Percentiles rank a stretch among this genome's conserved stretches.
Conservation (phyloP, 305 asterid species). For the Fraxinus dipetala region DNA sequence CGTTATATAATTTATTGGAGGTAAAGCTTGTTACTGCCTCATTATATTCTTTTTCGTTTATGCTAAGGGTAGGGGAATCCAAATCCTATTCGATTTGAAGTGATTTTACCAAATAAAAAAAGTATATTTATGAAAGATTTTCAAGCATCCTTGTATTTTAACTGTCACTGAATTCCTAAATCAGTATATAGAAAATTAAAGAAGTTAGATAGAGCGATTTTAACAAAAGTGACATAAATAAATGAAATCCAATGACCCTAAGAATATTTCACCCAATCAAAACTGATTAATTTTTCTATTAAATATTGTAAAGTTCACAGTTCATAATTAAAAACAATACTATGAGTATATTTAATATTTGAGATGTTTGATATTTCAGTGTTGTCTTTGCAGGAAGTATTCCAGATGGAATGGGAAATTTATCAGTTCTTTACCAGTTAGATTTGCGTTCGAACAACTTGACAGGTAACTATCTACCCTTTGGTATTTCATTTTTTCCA, state of each 20-base stretch:
- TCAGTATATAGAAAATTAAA: not conserved
- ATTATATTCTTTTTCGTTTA: no score
- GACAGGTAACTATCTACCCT: not conserved
- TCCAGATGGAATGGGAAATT: slow-evolving; percentile 12
- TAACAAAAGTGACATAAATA: not conserved
- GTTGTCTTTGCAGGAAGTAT: slow-evolving; percentile 10
- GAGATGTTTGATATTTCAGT: not conserved
- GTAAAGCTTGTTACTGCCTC: no score
- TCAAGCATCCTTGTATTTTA: not conserved
- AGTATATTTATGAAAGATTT: not conserved
- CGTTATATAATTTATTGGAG: not conserved
- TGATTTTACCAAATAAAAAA: no score
- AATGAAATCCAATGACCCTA: not conserved
- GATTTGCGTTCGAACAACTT: not conserved
- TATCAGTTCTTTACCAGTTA: not conserved
- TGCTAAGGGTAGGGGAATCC: no score
- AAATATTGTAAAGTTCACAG: not conserved
- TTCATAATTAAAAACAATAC: not conserved
- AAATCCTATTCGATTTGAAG: no score
- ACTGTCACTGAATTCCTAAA: not conserved
- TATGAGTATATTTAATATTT: not conserved
- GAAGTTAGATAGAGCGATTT: not conserved
- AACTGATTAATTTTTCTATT: not conserved
- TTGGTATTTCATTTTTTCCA: not conserved
- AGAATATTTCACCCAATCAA: not conserved